Conservation (phyloP, 306 rosid genomes). For the Cucumis melo region DNA sequence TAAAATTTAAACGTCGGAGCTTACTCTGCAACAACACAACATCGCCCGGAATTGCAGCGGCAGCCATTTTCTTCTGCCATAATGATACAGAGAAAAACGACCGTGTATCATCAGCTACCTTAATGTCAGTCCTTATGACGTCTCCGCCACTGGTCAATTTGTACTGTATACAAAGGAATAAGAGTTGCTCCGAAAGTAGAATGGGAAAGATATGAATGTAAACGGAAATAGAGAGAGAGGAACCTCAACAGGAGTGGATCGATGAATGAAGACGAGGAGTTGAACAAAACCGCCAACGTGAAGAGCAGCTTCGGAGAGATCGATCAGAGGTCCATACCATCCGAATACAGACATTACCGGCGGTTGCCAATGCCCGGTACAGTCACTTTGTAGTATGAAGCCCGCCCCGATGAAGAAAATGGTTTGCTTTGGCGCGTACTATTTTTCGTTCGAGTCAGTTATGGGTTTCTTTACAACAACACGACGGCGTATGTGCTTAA, state of each 20-base stretch:
- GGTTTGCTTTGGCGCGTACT: neutral
- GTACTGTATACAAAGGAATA: constrained; percentile 16
- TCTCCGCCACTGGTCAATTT: constrained; percentile 41
- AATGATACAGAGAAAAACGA: constrained; percentile 52
- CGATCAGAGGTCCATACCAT: constrained; percentile 87
- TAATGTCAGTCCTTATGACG: constrained; percentile 44
- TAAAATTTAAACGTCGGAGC: neutral
- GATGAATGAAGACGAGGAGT: constrained; percentile 68
- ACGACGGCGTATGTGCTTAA: neutral
- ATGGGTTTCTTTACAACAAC: too few species aligned
- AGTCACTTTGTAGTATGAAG: neutral
- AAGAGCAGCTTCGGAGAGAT: constrained; percentile 34
- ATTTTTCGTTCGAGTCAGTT: neutral
- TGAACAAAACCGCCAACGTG: constrained; percentile 64
- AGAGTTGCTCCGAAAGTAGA: neutral
- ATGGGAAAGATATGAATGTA: neutral
- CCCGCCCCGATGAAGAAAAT: neutral
- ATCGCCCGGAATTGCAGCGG: constrained; percentile 34
- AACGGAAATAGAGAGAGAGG: neutral
- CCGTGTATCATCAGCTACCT: constrained; percentile 66
- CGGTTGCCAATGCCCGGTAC: neutral
- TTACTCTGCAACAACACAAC: constrained; percentile 53
- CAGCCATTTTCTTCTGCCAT: constrained; percentile 53
- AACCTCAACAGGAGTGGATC: constrained; percentile 48
- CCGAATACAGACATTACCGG: constrained; percentile 45